phyloP scores from a whole-genome alignment of 768 basidiomycete genomes.

The Daedaleopsis nitida region DNA sequence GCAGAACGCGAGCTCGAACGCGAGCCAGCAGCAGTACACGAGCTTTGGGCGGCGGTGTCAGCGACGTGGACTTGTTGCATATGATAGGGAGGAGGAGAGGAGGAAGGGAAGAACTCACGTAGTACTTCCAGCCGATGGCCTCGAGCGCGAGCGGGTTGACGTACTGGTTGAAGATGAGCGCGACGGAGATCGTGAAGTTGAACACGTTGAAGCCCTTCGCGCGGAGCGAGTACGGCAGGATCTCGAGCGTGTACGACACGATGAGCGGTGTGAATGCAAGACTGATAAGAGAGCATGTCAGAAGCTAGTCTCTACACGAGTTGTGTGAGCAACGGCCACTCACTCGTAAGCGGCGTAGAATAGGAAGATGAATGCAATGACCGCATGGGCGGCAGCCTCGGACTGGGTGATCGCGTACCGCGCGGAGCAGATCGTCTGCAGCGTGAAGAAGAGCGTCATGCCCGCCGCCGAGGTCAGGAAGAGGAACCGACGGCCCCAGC shows the following conservation, averaged over 20 bases:
- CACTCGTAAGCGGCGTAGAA: conserved; percentile 80
- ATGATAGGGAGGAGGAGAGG: not conserved
- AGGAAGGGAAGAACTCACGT: conserved; percentile 42
- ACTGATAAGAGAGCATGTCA: conserved; percentile 29
- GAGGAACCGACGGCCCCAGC: conserved; percentile 66
- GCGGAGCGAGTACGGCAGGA: conserved; percentile 79
- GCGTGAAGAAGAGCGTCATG: conserved; percentile 67
- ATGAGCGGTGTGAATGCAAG: conserved; percentile 86
- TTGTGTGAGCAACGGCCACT: too few relatives aligned
- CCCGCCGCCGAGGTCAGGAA: conserved; percentile 61
- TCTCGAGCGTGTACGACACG: conserved; percentile 87
- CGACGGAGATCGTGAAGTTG: conserved; percentile 74
- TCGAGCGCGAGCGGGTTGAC: conserved; percentile 80
- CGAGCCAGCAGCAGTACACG: conserved; percentile 71
- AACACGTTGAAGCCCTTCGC: conserved; percentile 87
- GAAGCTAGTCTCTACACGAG: not conserved
- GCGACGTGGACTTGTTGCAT: too few relatives aligned
- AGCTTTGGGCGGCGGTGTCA: too few relatives aligned
- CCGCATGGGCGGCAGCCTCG: conserved; percentile 58
- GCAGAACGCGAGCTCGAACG: conserved; percentile 62
- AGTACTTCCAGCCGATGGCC: conserved; percentile 73
- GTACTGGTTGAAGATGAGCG: conserved; percentile 90
- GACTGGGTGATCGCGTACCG: conserved; percentile 48
- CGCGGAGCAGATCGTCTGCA: conserved; percentile 70
- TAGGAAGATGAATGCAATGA: conserved; percentile 84